phyloP scores from a whole-genome alignment of 208 protist species.

The Angomonas ambiguus region DNA sequence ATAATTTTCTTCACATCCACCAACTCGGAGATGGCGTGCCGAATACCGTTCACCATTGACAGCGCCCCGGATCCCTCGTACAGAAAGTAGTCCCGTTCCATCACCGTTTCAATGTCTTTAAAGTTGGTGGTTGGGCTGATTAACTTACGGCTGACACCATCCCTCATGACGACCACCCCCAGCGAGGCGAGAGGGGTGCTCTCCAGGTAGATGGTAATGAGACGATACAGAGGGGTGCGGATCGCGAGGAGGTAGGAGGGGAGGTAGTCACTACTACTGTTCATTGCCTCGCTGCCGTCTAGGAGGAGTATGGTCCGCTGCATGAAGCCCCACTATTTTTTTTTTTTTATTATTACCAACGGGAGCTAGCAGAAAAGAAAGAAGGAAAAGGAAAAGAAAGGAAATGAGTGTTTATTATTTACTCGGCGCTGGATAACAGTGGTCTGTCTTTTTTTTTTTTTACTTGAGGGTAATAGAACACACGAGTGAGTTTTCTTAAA shows the following conservation, averaged over 20 bases:
- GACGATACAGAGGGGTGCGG: conserved; percentile 47
- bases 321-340: too few relatives aligned
- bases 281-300: conserved; percentile 83
- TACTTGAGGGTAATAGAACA: too few relatives aligned
- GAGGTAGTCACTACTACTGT: conserved; percentile 76
- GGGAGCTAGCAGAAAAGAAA: too few relatives aligned
- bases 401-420: neutral
- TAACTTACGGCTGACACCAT: conserved; percentile 58
- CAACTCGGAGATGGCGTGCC: conserved; percentile 68
- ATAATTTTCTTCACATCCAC: conserved; percentile 62
- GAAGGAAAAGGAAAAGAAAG: conserved; percentile 1
- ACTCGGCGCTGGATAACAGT: too few relatives aligned
- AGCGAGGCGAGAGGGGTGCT: conserved; percentile 66
- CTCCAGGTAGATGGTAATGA: conserved; percentile 60
- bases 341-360: conserved; percentile 9
- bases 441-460: too few relatives aligned
- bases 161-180: conserved; percentile 75
- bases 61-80: conserved; percentile 69
- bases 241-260: conserved; percentile 76
- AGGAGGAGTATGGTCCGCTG: conserved; percentile 74
- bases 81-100: conserved; percentile 77
- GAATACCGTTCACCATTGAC: conserved; percentile 79
- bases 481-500: too few relatives aligned
- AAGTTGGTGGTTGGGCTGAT: conserved; percentile 62
- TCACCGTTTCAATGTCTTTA: conserved; percentile 45